Conservation (phyloP, 1,284 basidiomycete species). For the Thelephora terrestris region DNA sequence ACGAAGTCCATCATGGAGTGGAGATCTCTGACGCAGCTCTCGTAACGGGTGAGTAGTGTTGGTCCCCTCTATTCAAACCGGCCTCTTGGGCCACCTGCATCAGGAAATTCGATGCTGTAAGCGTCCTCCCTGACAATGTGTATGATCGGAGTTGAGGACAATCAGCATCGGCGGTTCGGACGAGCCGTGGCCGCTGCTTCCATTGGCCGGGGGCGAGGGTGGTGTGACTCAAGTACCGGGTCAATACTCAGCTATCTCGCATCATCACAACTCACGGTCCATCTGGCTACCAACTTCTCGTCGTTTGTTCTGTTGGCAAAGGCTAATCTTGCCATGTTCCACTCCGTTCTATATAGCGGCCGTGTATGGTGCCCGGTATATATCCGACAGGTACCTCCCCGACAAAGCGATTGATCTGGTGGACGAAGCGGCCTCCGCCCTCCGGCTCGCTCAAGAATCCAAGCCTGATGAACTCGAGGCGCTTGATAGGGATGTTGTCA, state of each 20-base stretch:
- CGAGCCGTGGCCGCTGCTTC: no score
- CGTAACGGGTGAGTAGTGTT: slow-evolving; percentile 51
- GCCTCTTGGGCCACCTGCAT: no score
- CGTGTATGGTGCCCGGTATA: slow-evolving; percentile 73
- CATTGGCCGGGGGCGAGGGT: no score
- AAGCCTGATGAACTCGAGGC: slow-evolving; percentile 83
- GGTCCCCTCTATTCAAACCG: no score
- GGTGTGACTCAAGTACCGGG: no score
- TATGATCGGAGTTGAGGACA: no score
- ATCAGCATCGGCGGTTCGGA: no score
- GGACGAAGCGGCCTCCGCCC: slow-evolving; percentile 81
- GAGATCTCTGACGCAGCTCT: slow-evolving; percentile 83
- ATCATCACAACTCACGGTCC: no score
- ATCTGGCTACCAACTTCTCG: background rate
- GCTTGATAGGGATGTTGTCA: slow-evolving; percentile 78
- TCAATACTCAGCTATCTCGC: no score
- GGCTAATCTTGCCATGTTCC: background rate
- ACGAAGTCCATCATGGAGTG: slow-evolving; percentile 89
- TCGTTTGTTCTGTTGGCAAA: no score
- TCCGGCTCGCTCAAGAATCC: slow-evolving; percentile 86
- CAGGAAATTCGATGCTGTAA: no score
- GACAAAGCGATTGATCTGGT: slow-evolving; percentile 89
- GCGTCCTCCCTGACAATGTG: no score
- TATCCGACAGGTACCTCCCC: slow-evolving; percentile 79
- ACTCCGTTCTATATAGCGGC: slow-evolving; percentile 39